Conservation (phyloP, 73 alveolate species). For the Stentor roeselii region DNA sequence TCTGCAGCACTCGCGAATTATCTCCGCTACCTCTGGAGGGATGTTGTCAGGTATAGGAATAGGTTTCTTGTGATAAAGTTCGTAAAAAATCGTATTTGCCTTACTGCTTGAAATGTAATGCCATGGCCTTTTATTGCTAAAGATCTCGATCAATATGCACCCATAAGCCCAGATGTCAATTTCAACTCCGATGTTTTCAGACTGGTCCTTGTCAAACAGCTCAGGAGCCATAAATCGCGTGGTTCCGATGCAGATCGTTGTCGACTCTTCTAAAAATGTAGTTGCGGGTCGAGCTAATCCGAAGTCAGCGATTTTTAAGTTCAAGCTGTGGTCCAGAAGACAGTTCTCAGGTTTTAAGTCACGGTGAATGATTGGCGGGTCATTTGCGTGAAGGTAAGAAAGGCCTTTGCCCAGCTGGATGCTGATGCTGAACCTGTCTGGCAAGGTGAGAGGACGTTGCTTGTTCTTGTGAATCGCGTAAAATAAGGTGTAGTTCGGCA, state of each 20-base stretch:
- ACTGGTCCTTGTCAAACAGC: conserved; percentile 2
- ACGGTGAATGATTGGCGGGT: background rate
- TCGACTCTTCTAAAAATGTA: background rate
- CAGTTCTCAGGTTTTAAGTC: conserved; percentile 12
- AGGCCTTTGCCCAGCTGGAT: background rate
- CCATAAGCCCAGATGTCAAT: background rate
- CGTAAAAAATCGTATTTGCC: background rate
- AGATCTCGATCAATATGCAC: background rate
- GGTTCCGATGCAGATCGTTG: conserved; percentile 12
- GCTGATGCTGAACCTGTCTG: background rate
- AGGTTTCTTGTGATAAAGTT: background rate
- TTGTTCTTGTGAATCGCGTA: background rate
- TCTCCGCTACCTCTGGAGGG: background rate
- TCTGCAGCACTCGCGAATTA: background rate
- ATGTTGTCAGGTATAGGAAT: background rate
- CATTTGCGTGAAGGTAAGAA: background rate
- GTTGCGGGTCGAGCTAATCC: background rate
- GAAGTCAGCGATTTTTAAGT: background rate
- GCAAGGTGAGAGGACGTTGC: background rate
- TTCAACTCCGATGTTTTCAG: background rate
- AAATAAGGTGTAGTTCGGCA: background rate
- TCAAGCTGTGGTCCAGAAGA: background rate
- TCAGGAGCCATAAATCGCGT: conserved; percentile 12
- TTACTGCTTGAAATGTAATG: background rate
- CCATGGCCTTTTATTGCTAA: background rate